phyloP scores from a whole-genome alignment of 1,284 basidiomycete species.

The Moesziomyces sp. region DNA sequence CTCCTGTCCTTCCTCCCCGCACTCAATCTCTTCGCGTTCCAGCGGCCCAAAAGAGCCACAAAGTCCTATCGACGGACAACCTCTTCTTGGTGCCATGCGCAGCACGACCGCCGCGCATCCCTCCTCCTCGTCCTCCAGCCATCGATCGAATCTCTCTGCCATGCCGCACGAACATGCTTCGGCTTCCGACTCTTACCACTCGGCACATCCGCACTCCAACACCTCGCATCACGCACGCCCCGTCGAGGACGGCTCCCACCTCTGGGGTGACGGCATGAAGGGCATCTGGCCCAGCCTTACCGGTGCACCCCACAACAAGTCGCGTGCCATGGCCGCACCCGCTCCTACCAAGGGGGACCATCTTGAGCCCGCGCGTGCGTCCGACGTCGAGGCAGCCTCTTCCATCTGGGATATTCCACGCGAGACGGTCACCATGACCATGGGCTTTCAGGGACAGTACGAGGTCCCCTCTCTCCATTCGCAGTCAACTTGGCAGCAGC shows the following conservation, averaged over 20 bases:
- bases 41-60: conserved; percentile 24
- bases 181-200: conserved; percentile 2
- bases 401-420: conserved; percentile 48
- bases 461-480: conserved; percentile 28
- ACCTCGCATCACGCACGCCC: conserved; percentile 13
- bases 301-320: conserved; percentile 37
- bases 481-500: conserved; percentile 32
- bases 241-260: conserved; percentile 38
- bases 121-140: neutral
- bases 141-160: conserved; percentile 1
- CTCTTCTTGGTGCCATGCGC: conserved; percentile 12
- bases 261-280: conserved; percentile 50
- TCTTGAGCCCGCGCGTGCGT: conserved; percentile 31
- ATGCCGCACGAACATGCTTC: conserved; percentile 10
- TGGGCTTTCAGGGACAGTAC: conserved; percentile 40
- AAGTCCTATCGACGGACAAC: conserved; percentile 32
- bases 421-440: conserved; percentile 48
- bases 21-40: conserved; percentile 11
- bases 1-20: conserved; percentile 19
- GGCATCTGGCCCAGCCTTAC: conserved; percentile 47
- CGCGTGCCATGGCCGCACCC: conserved; percentile 8
- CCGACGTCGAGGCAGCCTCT: conserved; percentile 42
- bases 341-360: conserved; percentile 22
- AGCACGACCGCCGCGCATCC: conserved; percentile 14
- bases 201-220: conserved; percentile 14